Base-by-base conservation (phyloP, 108 stramenopile species). In the Cyclotella cryptica region DNA sequence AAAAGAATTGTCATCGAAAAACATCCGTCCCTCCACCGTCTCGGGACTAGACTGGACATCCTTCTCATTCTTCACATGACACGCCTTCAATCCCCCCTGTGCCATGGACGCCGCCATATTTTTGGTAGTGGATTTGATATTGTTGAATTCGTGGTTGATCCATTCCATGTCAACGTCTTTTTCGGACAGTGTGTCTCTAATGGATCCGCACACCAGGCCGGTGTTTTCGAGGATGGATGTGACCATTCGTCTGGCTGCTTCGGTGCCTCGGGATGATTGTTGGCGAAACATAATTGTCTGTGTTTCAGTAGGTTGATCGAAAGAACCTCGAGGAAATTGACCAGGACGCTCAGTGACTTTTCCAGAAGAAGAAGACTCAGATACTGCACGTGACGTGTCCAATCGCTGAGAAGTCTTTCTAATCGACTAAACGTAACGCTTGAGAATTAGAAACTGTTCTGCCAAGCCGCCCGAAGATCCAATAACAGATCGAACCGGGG, bases 121-220 rank as follows among this genome's bases (percentile, higher is more conserved):
- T 46, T 71, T 57, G 14, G 67, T 61, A 6, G 69, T 59, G 40
- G 54, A 55, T 71, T 79, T 79, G 14, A 77, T 77, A 47, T 63
- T 71, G 10, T 63, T 39, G 40, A 69, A 22, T 44, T 65, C 77
- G 12, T 68, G 43, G 22, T 54, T 69, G 21, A 80, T 53, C 79
- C 79, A 80, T 64, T 73, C 27, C 45, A 80, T 72, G 57, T 80
- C 64, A 10, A 66, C 65, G 44, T 79, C 66, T 46, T 80, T 55
- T 15, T 78, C 77, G 26, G 77, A 40, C 8, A 80, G 58, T 1
- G 79, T 80, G 71, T 80, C 79, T 51, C 72, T 80, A 45, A 80
- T 61, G 11, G 79, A 80, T 19, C 79, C 79, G 54, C 79, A 80
- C 41, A 69, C 79, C 7, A 80, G 47, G 9, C 79, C 79, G n/a